Base-by-base conservation (phyloP, 2,329 filamentous ascomycete genomes). In the Xylaria arbuscula region DNA sequence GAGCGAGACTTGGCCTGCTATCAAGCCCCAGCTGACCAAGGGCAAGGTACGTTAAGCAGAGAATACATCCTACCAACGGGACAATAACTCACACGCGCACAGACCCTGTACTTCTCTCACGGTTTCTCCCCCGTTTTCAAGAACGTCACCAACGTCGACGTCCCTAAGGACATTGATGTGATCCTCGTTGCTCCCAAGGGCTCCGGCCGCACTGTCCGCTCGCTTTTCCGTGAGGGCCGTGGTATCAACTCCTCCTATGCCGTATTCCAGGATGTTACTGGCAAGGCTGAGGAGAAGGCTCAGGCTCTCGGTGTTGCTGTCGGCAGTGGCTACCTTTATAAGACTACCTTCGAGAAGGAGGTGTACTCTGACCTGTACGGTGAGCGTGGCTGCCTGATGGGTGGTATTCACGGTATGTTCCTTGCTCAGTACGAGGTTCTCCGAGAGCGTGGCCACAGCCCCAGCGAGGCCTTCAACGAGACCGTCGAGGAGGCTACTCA, bases 381-480 rank as follows among this genome's bases (percentile, higher is more conserved):
- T 84, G 96, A 99, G 92, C 94, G 96, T 86, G 96, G 96, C 82
- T 99, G 96, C 91, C 88, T 99, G 80, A 99, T 99, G 96, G 96
- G 96, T 78, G 96, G 96, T 84, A 99, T 99, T 85, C 96, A 99
- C 90, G 96, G 96, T 82, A 99, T 99, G 96, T 99, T 99, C 93
- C 93, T 99, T 76, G 96, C 96, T 72, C 96, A 99, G 88, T 99
- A 99, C 89, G 96, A 99, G 89, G 96, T 99, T 76, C 94, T 99
- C 84, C 94, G 96, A 81, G 96, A 99, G 91, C 92, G 93, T 77
- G 96, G 96, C 84, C 96, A 99, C 91, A 92, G 89, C 85, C 96
- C 96, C 82, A 95, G 92, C 78, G 96, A 99, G 87, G 96, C 96
- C 76, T 99, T 99, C 92, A 99, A 99, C 90, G 96, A 99, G 93